Evolutionary conservation across 1,284 basidiomycete species (phyloP), one percentile per base, ranked within the genome.

Genomic region (Ustilago vetiveriae): DNA sequence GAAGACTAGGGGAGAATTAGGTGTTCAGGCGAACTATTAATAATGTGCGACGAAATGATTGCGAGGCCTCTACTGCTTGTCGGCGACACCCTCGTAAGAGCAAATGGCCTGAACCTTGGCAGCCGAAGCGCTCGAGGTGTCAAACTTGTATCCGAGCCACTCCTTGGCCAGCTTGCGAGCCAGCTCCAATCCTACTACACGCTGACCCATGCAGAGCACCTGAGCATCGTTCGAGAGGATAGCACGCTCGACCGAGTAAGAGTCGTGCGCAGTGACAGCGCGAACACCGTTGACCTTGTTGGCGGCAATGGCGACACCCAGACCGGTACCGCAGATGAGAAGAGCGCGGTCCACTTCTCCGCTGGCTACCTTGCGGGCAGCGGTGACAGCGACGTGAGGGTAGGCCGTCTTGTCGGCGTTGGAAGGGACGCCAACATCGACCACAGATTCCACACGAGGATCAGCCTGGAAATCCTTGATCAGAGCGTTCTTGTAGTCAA

Each of bases 191-290:
- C 84, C 84, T 26, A 85, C 79, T 19, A 85, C 84, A 16, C 84
- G 68, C 68, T 84, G 84, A 27, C 84, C 84, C 53, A 85, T 79
- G 76, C 83, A 84, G 7, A 85, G 76, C 21, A 85, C 81, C 71
- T 85, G 84, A 22, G 82, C 83, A 63, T 85, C 80, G 68, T 85
- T 84, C 41, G 80, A 82, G 38, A 84, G 81, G 45, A 85, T 74
- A 21, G 83, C 72, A 11, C 84, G 74, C 67, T 84, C 84, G 46
- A 84, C 84, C 29, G 81, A 82, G 78, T 83, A 84, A 3, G 79
- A 78, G 64, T 85, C 84, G 76, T 84, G 83, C 0, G 83, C 83
- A 23, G 82, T 83, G 11, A 81, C 82, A 29, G 82, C 82, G 29
- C 84, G 75, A 44, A 84, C 81, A 21, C 83, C 83, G 24, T 82